Conservation (phyloP, 2,329 filamentous ascomycete species). For the Blastomyces emzantsi region DNA sequence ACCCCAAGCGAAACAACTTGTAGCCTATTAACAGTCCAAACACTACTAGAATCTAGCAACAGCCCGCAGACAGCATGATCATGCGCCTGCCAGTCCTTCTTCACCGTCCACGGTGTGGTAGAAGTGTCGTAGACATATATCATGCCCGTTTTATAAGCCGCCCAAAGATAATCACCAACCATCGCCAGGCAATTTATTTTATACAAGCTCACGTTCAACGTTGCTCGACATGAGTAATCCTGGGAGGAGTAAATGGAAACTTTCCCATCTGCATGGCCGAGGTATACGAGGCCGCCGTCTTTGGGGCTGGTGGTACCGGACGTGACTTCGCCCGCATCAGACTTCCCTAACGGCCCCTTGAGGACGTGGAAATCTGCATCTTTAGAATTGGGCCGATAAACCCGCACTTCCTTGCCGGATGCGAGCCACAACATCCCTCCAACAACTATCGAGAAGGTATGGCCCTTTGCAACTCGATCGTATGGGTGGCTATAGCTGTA, state of each 20-base stretch:
- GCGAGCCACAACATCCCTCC: constrained; percentile 81
- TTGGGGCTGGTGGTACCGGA: constrained; percentile 68
- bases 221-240: constrained; percentile 66
- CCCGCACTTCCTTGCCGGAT: constrained; percentile 72
- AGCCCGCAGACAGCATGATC: constrained; percentile 72
- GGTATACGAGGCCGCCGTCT: constrained; percentile 70
- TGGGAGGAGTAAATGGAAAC: constrained; percentile 80
- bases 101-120: constrained; percentile 73
- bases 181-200: constrained; percentile 85
- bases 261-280: constrained; percentile 90
- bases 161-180: constrained; percentile 78
- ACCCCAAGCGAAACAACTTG: constrained; percentile 82
- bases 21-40: constrained; percentile 73
- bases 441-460: constrained; percentile 83
- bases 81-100: constrained; percentile 94
- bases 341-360: constrained; percentile 58
- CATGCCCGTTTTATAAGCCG: constrained; percentile 88
- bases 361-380: constrained; percentile 69
- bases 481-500: constrained; percentile 57
- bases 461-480: constrained; percentile 68
- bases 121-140: constrained; percentile 85
- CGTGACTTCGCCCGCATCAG: constrained; percentile 75
- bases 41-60: constrained; percentile 66
- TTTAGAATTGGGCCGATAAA: constrained; percentile 66
- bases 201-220: constrained; percentile 83